Evolutionary conservation across 257 asterid genomes (phyloP).

Genomic region (Solanum raphanifolium): DNA sequence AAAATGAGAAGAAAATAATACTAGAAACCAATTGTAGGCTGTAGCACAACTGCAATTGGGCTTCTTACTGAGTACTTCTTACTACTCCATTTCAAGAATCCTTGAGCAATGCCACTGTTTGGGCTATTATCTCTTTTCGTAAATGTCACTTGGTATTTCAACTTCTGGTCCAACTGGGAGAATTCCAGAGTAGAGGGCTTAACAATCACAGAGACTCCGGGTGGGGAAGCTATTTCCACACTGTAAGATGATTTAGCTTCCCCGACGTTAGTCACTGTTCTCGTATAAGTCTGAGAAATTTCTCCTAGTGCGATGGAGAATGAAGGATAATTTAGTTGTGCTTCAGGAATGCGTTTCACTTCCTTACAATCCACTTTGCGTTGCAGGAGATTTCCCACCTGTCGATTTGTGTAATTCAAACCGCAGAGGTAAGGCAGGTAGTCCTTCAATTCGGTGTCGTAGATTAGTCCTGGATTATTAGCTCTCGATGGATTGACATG

Average conservation of each 20-base stretch:
- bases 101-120: constrained; percentile 10
- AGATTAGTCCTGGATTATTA: constrained; percentile 38
- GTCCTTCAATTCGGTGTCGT: constrained; percentile 31
- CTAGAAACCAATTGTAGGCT: neutral
- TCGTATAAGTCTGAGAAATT: constrained; percentile 12
- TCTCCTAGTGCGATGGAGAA: constrained; percentile 1
- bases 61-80: constrained; percentile 20
- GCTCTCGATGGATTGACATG: constrained; percentile 36
- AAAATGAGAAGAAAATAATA: neutral
- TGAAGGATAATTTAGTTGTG: constrained; percentile 14
- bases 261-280: constrained; percentile 40
- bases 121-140: neutral
- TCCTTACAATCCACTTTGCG: constrained; percentile 13
- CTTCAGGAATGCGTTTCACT: constrained; percentile 14
- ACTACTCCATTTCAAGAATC: constrained; percentile 34
- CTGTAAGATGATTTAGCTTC: constrained; percentile 20
- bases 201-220: constrained; percentile 16
- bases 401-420: constrained; percentile 22
- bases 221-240: constrained; percentile 17
- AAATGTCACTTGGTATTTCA: constrained; percentile 25
- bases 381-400: constrained; percentile 9
- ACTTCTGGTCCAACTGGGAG: constrained; percentile 11
- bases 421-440: constrained; percentile 44
- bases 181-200: constrained; percentile 19
- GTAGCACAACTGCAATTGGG: constrained; percentile 15